Evolutionary conservation across 305 asterid genomes (phyloP).

Genomic region (Fraxinus ornus): DNA sequence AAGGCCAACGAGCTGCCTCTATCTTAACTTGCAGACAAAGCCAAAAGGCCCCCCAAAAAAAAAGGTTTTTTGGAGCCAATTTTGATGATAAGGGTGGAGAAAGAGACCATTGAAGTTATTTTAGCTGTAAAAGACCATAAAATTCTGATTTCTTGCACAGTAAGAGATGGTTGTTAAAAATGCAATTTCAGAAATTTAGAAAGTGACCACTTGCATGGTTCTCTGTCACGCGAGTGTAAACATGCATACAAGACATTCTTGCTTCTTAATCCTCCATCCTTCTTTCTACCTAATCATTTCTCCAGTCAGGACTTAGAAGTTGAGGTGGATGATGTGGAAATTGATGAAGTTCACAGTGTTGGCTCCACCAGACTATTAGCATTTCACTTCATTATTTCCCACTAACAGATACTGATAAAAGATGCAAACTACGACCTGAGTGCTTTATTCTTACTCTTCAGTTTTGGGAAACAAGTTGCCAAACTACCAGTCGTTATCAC

Average conservation of each 20-base stretch:
- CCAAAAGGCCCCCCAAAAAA: background rate
- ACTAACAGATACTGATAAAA: background rate
- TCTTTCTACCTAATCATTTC: background rate
- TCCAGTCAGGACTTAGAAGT: background rate
- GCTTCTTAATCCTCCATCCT: background rate
- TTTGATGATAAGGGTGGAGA: background rate
- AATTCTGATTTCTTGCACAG: background rate
- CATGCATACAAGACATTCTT: background rate
- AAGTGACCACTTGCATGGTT: background rate
- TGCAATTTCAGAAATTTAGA: background rate
- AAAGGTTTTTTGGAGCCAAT: background rate
- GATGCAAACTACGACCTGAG: background rate
- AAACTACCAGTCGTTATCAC: background rate
- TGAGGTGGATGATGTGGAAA: background rate
- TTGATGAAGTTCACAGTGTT: conserved; percentile 1
- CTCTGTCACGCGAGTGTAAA: background rate
- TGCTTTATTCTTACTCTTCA: background rate
- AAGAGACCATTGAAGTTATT: background rate
- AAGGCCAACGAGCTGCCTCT: background rate
- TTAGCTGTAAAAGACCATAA: background rate
- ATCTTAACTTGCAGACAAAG: background rate
- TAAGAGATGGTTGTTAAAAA: background rate
- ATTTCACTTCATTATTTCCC: background rate
- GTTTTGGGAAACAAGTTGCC: background rate
- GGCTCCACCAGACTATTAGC: background rate